phyloP scores from a whole-genome alignment of 208 protist genomes.

The Strigomonas galati region DNA sequence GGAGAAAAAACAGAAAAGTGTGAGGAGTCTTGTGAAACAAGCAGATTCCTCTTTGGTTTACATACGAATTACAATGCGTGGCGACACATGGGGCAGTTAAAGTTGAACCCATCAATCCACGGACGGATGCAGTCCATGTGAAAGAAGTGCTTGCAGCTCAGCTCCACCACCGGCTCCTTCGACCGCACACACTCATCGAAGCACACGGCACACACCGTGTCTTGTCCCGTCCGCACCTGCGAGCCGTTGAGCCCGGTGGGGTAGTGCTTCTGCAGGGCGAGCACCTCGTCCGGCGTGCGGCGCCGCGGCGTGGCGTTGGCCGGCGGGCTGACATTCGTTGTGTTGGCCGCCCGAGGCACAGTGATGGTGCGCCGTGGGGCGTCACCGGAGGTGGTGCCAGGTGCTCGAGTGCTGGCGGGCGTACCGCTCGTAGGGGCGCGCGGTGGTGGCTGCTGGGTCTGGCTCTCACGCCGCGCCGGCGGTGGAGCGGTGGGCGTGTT shows the following conservation, averaged over 20 bases:
- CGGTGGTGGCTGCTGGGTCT: too few species aligned
- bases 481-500: too few species aligned
- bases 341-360: too few species aligned
- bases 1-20: background rate
- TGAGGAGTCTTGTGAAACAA: background rate
- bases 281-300: constrained; percentile 9
- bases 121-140: constrained; percentile 31
- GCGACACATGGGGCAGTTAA: constrained; percentile 33
- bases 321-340: too few species aligned
- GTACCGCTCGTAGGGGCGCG: too few species aligned
- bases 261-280: constrained; percentile 3
- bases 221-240: background rate
- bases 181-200: constrained; percentile 20
- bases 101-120: constrained; percentile 25
- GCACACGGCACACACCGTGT: constrained; percentile 23
- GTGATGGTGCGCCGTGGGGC: too few species aligned
- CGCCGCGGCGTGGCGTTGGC: background rate
- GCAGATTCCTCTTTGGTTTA: too few species aligned
- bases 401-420: background rate
- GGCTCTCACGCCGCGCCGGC: too few species aligned
- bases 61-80: constrained; percentile 2
- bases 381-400: background rate
- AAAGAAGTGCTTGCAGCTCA: constrained; percentile 37
- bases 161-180: constrained; percentile 19
- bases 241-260: background rate